Conservation (phyloP, 2,329 filamentous ascomycete species). For the Stagonosporopsis vannaccii region DNA sequence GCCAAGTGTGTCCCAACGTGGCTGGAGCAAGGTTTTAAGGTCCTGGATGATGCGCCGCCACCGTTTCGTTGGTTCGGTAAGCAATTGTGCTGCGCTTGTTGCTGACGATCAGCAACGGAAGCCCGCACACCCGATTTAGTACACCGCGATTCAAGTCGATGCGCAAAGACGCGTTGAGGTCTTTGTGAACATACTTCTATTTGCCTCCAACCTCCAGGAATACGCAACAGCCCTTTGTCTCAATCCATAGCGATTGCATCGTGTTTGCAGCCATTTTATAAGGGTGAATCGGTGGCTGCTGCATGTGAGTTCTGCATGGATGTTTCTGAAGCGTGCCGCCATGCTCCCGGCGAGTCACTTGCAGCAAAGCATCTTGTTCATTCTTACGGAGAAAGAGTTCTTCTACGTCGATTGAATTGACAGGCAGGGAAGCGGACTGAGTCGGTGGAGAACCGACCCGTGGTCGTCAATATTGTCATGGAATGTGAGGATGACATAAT, state of each 20-base stretch:
- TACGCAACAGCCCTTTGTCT: too few relatives aligned
- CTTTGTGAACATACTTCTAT: neutral
- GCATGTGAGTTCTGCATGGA: neutral
- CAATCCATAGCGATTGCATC: neutral
- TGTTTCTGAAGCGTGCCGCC: neutral
- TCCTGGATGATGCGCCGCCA: conserved; percentile 2
- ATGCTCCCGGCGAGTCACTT: neutral
- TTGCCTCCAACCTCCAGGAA: neutral
- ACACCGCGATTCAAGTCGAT: neutral
- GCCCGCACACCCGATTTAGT: conserved; percentile 4
- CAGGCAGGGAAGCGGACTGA: too few relatives aligned
- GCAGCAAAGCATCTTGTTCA: neutral
- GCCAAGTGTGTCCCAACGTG: conserved; percentile 9
- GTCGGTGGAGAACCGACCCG: too few relatives aligned
- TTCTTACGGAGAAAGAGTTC: neutral
- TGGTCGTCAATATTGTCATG: too few relatives aligned
- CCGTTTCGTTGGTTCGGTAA: neutral
- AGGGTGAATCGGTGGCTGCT: neutral
- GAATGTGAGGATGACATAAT: neutral
- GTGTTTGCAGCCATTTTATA: neutral
- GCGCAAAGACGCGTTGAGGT: neutral
- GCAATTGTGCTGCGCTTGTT: neutral
- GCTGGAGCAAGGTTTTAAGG: neutral
- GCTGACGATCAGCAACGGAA: conserved; percentile 1
- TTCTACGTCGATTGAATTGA: too few relatives aligned